A percentile compares a stretch with the other conserved stretches of the same genome.
Evolutionary conservation across 2,329 filamentous ascomycete genomes (phyloP).

Genomic region (Trichocomaceae sp.): DNA sequence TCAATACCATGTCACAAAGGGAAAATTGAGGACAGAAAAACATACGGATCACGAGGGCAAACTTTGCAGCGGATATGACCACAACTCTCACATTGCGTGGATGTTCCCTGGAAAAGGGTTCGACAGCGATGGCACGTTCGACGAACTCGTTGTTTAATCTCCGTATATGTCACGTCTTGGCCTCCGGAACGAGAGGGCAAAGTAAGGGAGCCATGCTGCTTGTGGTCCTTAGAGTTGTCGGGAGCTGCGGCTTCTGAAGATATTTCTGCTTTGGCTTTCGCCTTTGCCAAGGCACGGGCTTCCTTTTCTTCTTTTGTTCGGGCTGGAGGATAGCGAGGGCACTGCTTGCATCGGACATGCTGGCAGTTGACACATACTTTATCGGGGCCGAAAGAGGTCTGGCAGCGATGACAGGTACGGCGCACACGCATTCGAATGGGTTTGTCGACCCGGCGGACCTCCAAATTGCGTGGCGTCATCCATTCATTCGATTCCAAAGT

Average conservation of each 20-base stretch:
- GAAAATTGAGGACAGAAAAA: slow-evolving; percentile 22
- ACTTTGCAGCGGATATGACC: slow-evolving; percentile 68
- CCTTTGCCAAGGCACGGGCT: slow-evolving; percentile 40
- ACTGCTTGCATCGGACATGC: slow-evolving; percentile 74
- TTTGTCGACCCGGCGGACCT: slow-evolving; percentile 39
- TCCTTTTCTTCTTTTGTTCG: slow-evolving; percentile 55
- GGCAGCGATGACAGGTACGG: slow-evolving; percentile 71
- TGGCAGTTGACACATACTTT: slow-evolving; percentile 71
- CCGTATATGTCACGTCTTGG: slow-evolving; percentile 66
- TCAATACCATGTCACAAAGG: slow-evolving; percentile 4
- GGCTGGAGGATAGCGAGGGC: slow-evolving; percentile 65
- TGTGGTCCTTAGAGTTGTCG: slow-evolving; percentile 40
- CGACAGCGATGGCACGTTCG: slow-evolving; percentile 71
- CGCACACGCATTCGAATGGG: slow-evolving; percentile 43
- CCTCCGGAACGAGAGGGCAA: slow-evolving; percentile 60
- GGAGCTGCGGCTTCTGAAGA: neutral
- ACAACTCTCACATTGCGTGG: slow-evolving; percentile 62
- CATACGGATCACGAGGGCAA: slow-evolving; percentile 74
- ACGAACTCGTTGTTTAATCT: slow-evolving; percentile 64
- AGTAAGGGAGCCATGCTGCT: slow-evolving; percentile 26
- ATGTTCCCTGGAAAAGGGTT: slow-evolving; percentile 52
- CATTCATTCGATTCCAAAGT: slow-evolving; percentile 39
- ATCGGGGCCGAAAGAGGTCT: slow-evolving; percentile 63
- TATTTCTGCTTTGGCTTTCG: slow-evolving; percentile 19
- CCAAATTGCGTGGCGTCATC: slow-evolving; percentile 29